Conservation (phyloP, 2,329 filamentous ascomycete species). For the Fusarium sacchari region DNA sequence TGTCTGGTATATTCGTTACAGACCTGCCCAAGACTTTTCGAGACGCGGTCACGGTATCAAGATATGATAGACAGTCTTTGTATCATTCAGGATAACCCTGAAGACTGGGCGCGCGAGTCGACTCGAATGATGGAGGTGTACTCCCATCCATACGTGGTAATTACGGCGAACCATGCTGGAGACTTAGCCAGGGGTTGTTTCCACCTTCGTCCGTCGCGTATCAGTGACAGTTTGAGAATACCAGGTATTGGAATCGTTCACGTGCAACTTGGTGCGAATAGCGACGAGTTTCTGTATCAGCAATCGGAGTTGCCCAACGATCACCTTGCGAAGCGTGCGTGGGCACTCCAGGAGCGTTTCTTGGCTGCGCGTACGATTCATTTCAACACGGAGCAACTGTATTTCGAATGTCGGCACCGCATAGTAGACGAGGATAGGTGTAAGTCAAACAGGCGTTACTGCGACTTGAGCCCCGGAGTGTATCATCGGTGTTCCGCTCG, state of each 20-base stretch:
- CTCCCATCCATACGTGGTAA: fast-evolving
- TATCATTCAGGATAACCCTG: fast-evolving
- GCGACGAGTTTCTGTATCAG: fast-evolving
- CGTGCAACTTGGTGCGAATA: background rate
- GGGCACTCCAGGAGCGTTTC: fast-evolving
- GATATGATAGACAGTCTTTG: background rate
- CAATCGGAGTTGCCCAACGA: fast-evolving
- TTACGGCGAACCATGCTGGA: background rate
- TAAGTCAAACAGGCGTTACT: fast-evolving
- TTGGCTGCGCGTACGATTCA: background rate
- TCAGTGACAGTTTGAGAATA: fast-evolving
- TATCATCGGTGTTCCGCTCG: fast-evolving
- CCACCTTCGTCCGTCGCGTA: fast-evolving
- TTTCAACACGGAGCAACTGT: fast-evolving
- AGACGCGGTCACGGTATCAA: fast-evolving
- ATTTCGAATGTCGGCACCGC: background rate
- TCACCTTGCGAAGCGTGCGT: background rate
- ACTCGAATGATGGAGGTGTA: background rate
- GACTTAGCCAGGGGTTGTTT: fast-evolving
- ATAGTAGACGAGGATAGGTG: background rate
- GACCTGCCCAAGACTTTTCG: background rate
- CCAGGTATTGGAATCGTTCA: fast-evolving
- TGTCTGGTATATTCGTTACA: fast-evolving
- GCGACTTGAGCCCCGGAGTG: fast-evolving
- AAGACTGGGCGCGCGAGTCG: background rate